These are phyloP conservation scores for Ochromonas danica DNA, from an alignment of 108 stramenopile species.

Conservation along the genomic window DNA sequence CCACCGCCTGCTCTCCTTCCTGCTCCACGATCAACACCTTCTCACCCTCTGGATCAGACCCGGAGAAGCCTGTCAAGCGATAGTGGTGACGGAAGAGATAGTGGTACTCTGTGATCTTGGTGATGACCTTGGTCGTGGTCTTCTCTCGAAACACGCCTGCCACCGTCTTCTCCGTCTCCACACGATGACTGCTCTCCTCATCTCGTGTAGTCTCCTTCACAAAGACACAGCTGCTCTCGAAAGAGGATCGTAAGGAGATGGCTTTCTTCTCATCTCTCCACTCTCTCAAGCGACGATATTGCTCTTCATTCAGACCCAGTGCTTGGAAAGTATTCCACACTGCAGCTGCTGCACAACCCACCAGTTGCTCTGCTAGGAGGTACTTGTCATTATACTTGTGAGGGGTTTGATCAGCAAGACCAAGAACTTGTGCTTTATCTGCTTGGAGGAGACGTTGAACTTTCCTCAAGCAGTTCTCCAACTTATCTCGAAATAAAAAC, in stretches of 20 bases:
- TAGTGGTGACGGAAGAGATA: neutral
- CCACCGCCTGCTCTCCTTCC: neutral
- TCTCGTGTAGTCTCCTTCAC: neutral
- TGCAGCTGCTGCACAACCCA: neutral
- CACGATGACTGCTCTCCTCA: neutral
- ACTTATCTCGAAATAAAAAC: no score
- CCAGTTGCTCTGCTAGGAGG: neutral
- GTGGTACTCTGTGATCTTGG: neutral
- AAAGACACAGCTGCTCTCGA: neutral
- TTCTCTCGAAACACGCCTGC: neutral
- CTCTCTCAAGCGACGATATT: neutral
- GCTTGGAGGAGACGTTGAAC: no score
- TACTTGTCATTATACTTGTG: constrained; percentile 21
- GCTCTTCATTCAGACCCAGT: neutral
- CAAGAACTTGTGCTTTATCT: neutral
- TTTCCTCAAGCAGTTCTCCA: no score
- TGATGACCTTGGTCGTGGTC: neutral
- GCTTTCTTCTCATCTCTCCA: constrained; percentile 6
- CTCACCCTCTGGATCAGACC: neutral
- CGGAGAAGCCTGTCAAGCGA: neutral
- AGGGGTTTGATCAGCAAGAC: neutral
- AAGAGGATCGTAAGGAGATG: neutral
- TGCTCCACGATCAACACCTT: neutral
- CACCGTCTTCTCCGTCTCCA: neutral
- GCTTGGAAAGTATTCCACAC: neutral